Percentiles rank a stretch among this genome's conserved stretches.
These are phyloP conservation scores for Larix kaempferi DNA, from an alignment of 75 land plant genomes.

Conservation along the genomic window DNA sequence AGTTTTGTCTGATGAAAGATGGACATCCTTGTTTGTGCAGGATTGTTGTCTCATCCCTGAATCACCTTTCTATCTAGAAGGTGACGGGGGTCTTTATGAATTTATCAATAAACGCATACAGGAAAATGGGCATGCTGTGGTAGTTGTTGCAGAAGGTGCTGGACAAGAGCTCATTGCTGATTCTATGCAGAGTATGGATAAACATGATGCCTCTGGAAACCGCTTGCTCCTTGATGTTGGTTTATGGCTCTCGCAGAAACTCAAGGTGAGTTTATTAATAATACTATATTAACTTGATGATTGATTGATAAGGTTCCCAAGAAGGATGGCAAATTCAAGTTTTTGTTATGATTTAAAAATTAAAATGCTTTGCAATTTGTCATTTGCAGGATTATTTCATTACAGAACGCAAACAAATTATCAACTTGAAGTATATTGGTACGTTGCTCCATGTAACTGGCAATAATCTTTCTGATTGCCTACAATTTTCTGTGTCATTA, in stretches of 20 bases:
- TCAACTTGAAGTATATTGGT: constrained; percentile 72
- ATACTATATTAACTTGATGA: neutral
- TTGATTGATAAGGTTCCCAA: constrained; percentile 4
- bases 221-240: constrained; percentile 73
- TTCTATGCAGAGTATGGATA: constrained; percentile 19
- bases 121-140: constrained; percentile 65
- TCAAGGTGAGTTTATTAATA: constrained; percentile 49
- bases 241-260: constrained; percentile 72
- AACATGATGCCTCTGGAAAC: constrained; percentile 67
- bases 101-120: constrained; percentile 42
- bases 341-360: neutral
- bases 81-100: constrained; percentile 62
- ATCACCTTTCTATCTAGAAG: constrained; percentile 68
- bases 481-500: neutral
- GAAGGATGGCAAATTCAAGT: neutral
- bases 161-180: constrained; percentile 55
- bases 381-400: constrained; percentile 45
- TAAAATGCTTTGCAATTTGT: neutral
- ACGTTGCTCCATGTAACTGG: constrained; percentile 1
- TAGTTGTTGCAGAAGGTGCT: constrained; percentile 74
- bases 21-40: constrained; percentile 12
- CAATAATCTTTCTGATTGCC: neutral
- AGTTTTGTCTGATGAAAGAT: neutral
- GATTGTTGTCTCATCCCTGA: constrained; percentile 77
- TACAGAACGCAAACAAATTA: constrained; percentile 18